phyloP scores from a whole-genome alignment of 148 eudicot species.

The Fallopia convolvulus region DNA sequence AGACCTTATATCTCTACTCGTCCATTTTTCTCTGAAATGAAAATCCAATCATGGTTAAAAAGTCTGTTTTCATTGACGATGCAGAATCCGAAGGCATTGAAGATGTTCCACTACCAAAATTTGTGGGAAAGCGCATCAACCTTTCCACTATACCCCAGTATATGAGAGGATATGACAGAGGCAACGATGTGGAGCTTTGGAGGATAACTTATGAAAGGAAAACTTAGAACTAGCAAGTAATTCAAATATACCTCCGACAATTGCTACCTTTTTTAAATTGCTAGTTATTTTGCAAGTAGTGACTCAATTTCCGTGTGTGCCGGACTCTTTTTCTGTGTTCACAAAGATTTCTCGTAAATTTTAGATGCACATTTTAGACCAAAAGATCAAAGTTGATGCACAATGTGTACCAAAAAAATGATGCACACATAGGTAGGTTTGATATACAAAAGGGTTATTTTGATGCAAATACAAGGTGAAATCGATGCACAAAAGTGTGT shows the following conservation, averaged over 20 bases:
- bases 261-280: neutral
- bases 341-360: no score
- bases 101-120: slow-evolving; percentile 23
- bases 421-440: no score
- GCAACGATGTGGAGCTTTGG: slow-evolving; percentile 81
- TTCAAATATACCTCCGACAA: neutral
- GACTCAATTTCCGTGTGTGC: no score
- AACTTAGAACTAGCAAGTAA: neutral
- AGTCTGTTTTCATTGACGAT: neutral
- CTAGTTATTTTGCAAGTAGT: neutral
- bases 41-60: neutral
- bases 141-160: slow-evolving; percentile 63
- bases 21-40: neutral
- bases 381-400: no score
- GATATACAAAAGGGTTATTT: no score
- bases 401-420: no score
- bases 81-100: slow-evolving; percentile 33
- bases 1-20: neutral
- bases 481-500: no score
- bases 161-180: slow-evolving; percentile 62
- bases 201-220: slow-evolving; percentile 39
- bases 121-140: slow-evolving; percentile 58
- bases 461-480: no score
- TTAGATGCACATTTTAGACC: no score
- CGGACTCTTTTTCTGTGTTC: no score